Percentiles rank a stretch among this genome's conserved stretches.
These are phyloP conservation scores for Cutaneotrichosporon daszewskae DNA, from an alignment of 1,284 basidiomycete genomes.

Conservation along the genomic window DNA sequence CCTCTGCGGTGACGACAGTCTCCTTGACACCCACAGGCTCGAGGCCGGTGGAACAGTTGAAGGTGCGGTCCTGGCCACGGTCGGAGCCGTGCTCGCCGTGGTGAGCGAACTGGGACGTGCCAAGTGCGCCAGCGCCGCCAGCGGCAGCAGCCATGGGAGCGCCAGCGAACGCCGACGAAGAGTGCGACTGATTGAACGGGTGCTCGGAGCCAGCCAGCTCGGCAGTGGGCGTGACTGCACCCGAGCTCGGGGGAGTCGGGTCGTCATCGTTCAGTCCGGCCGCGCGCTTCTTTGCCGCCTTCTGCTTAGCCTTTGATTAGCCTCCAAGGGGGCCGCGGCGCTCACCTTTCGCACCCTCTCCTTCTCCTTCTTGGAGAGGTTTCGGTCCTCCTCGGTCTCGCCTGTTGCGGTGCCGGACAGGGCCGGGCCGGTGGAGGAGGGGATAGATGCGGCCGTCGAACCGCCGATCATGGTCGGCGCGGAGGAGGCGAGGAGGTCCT, in stretches of 20 bases:
- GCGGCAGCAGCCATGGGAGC: too few relatives aligned
- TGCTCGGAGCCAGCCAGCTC: too few relatives aligned
- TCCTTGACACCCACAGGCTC: neutral
- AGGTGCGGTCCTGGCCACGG: too few relatives aligned
- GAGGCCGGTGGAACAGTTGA: too few relatives aligned
- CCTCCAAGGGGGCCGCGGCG: too few relatives aligned
- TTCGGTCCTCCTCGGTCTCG: neutral
- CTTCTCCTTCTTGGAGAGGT: conserved; percentile 5
- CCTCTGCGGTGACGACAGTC: too few relatives aligned
- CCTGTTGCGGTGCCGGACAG: conserved; percentile 3
- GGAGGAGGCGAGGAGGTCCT: conserved; percentile 1
- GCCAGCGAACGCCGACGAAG: too few relatives aligned
- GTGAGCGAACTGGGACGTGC: too few relatives aligned
- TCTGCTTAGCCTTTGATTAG: conserved; percentile 12
- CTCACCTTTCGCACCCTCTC: conserved; percentile 7
- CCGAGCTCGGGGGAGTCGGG: conserved; percentile 1
- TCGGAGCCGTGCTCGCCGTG: too few relatives aligned
- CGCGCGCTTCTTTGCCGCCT: neutral
- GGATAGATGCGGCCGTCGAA: too few relatives aligned
- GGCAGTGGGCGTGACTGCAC: conserved; percentile 5
- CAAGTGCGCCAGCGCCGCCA: neutral
- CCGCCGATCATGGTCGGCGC: neutral
- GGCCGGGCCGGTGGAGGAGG: too few relatives aligned
- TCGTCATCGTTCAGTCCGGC: conserved; percentile 6
- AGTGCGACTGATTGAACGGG: too few relatives aligned